These are phyloP conservation scores for Mycena vitilis DNA, from an alignment of 768 basidiomycete genomes.

Conservation along the genomic window DNA sequence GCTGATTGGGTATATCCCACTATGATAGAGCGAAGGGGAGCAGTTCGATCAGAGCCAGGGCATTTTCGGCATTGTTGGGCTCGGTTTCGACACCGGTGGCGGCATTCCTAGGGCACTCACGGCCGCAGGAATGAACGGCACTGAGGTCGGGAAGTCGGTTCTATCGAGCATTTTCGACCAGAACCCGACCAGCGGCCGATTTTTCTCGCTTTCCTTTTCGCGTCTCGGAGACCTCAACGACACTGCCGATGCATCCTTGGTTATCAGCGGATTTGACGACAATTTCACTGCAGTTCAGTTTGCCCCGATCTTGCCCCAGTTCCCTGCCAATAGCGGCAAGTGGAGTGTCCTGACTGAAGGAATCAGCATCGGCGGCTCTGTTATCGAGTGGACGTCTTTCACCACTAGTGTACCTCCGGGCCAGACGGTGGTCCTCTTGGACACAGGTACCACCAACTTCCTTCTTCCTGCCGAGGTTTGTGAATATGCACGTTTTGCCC, in stretches of 20 bases:
- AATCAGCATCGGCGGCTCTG: conserved; percentile 48
- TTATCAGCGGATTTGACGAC: conserved; percentile 56
- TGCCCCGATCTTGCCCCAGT: conserved; percentile 47
- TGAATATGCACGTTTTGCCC: not conserved
- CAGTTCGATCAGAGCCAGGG: conserved; percentile 31
- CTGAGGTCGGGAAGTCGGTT: conserved; percentile 41
- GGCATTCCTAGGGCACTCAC: conserved; percentile 25
- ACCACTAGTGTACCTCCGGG: conserved; percentile 45
- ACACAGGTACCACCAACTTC: conserved; percentile 56
- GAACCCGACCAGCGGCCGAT: conserved; percentile 47
- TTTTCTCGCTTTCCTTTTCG: conserved; percentile 56
- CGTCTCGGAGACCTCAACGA: conserved; percentile 54
- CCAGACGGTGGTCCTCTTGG: conserved; percentile 51
- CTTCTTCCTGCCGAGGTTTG: conserved; percentile 46
- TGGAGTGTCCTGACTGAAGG: conserved; percentile 58
- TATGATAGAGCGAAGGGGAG: conserved; percentile 25
- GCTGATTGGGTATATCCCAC: not conserved
- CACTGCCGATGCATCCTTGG: conserved; percentile 53
- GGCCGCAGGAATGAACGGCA: conserved; percentile 25
- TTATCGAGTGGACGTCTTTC: conserved; percentile 43
- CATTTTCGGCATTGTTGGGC: conserved; percentile 50
- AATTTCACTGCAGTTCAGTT: conserved; percentile 44
- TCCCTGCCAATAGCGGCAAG: conserved; percentile 47
- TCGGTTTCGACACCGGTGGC: conserved; percentile 47
- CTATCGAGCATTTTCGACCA: conserved; percentile 55